These are phyloP conservation scores for Verticillium zaregamsianum DNA, from an alignment of 2,329 filamentous ascomycete genomes.

Conservation along the genomic window DNA sequence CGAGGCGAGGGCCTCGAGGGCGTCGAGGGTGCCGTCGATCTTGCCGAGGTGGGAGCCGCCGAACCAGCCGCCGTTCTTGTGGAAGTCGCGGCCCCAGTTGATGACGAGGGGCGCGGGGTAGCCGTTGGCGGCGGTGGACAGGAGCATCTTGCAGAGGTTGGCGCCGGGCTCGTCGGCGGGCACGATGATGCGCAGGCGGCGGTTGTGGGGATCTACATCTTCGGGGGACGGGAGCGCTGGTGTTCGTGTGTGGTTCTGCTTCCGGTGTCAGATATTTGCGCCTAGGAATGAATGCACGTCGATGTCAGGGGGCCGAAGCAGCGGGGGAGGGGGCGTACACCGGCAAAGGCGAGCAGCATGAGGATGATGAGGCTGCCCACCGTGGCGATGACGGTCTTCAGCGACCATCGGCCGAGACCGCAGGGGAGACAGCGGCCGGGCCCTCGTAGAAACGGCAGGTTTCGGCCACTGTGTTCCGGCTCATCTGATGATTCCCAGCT, in stretches of 20 bases:
- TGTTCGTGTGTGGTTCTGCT: neutral
- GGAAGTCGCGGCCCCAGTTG: constrained; percentile 19
- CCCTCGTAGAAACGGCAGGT: neutral
- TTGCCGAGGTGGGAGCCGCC: constrained; percentile 23
- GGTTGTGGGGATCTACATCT: neutral
- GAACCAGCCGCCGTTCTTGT: constrained; percentile 9
- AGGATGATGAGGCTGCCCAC: neutral
- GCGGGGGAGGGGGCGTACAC: neutral
- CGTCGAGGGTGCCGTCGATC: constrained; percentile 20
- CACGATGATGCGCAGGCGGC: constrained; percentile 20
- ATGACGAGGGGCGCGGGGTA: constrained; percentile 23
- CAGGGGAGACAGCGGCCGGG: neutral
- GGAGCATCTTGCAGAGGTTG: constrained; percentile 26
- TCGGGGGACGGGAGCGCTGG: neutral
- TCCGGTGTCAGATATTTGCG: neutral
- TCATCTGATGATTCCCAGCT: neutral
- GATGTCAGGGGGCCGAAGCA: no score
- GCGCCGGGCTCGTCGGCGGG: constrained; percentile 18
- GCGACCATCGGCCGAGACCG: neutral
- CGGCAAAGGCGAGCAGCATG: neutral
- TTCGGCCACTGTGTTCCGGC: neutral
- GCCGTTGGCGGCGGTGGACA: constrained; percentile 20
- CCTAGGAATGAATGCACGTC: no score
- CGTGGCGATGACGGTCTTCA: neutral
- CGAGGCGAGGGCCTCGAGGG: constrained; percentile 15